Evolutionary conservation across 2,329 filamentous ascomycete genomes (phyloP).

Genomic region (Xylariaceae sp.): DNA sequence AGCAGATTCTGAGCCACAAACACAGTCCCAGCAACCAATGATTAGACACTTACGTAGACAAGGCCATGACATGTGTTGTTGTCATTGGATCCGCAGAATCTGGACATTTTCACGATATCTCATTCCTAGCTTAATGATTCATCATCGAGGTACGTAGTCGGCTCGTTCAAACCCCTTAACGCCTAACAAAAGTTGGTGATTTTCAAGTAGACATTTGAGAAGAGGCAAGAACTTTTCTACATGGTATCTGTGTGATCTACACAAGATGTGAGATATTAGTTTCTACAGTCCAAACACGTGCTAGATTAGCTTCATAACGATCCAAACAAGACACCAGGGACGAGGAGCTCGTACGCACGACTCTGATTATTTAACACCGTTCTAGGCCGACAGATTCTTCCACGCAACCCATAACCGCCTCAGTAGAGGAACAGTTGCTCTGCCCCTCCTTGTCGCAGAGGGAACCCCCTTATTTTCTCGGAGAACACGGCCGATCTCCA

Average conservation of each 20-base stretch:
- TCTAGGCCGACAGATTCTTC: constrained; percentile 25
- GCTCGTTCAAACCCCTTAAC: not conserved
- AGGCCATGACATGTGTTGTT: not conserved
- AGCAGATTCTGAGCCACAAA: not conserved
- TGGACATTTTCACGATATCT: not conserved
- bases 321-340: not conserved
- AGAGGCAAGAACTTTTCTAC: not conserved
- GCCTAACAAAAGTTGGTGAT: not conserved
- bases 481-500: constrained; percentile 67
- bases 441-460: constrained; percentile 23
- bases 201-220: not conserved
- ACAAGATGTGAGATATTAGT: not conserved
- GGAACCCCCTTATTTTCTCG: constrained; percentile 31
- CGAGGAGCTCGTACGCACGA: no score
- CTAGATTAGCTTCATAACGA: not conserved
- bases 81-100: not conserved
- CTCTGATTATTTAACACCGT: not conserved
- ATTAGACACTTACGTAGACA: not conserved
- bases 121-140: constrained; percentile 18
- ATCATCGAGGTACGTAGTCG: constrained; percentile 7
- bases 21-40: not conserved
- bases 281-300: not conserved
- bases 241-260: not conserved
- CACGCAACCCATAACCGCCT: constrained; percentile 33
- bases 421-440: constrained; percentile 29